Conservation (phyloP, 768 basidiomycete genomes). For the Tulasnella sp. region DNA sequence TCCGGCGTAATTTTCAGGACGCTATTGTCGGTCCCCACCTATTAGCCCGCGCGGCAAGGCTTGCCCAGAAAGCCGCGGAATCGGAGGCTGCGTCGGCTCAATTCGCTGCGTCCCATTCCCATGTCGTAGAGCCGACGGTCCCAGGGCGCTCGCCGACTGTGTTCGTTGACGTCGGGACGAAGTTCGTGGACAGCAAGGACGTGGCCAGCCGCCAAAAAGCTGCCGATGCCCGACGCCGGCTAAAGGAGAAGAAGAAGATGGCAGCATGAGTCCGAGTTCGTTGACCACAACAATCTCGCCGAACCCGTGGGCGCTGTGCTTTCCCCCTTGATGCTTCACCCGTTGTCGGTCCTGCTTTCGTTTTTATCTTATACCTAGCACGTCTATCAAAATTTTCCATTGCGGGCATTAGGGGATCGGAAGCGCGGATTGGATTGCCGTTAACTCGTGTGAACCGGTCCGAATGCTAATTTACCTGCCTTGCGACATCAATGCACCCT, state of each 20-base stretch:
- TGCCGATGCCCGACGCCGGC: conserved; percentile 53
- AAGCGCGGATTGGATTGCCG: conserved; percentile 13
- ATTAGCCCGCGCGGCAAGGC: conserved; percentile 51
- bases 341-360: background rate
- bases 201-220: conserved; percentile 55
- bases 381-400: background rate
- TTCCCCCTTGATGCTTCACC: background rate
- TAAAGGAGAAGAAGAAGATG: conserved; percentile 44
- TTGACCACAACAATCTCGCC: background rate
- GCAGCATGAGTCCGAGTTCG: background rate
- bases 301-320: background rate
- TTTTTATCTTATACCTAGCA: conserved; percentile 4
- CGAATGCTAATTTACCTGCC: conserved; percentile 24
- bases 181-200: conserved; percentile 65
- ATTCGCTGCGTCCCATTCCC: conserved; percentile 47
- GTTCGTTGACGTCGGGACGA: conserved; percentile 75
- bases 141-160: conserved; percentile 47
- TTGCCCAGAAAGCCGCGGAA: conserved; percentile 48
- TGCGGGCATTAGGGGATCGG: conserved; percentile 2
- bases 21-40: conserved; percentile 63
- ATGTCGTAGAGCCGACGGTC: conserved; percentile 37
- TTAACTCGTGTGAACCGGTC: conserved; percentile 16
- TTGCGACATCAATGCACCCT: conserved; percentile 20
- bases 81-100: conserved; percentile 49
- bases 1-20: conserved; percentile 50